phyloP scores from a whole-genome alignment of 192 early-diverging fungal species.

The Coemansia aciculifera region DNA sequence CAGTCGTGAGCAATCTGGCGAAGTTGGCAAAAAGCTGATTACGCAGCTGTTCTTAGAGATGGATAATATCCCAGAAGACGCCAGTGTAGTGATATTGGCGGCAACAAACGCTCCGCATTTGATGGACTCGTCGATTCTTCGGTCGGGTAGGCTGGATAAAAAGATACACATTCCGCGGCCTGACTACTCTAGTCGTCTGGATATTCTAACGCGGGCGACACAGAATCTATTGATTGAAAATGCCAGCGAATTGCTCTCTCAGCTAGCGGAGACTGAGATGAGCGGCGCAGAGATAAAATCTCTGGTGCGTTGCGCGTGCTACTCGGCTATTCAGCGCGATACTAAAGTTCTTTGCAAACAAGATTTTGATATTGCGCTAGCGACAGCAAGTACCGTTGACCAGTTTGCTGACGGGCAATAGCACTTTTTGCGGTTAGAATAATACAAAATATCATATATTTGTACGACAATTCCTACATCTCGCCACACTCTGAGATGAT shows the following conservation, averaged over 20 bases:
- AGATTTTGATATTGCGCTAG: constrained; percentile 23
- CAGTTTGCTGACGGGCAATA: background rate
- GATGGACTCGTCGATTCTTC: constrained; percentile 75
- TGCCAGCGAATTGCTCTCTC: background rate
- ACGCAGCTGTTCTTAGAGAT: constrained; percentile 79
- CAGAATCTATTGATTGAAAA: constrained; percentile 30
- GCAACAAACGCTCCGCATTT: constrained; percentile 81
- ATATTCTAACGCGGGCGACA: constrained; percentile 62
- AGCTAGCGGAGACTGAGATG: constrained; percentile 23
- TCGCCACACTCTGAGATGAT: constrained; percentile 88
- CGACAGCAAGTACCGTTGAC: background rate
- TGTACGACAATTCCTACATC: constrained; percentile 53
- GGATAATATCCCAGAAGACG: constrained; percentile 61
- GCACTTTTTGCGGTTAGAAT: background rate
- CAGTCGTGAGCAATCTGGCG: constrained; percentile 63
- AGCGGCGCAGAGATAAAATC: constrained; percentile 47
- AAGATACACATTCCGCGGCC: constrained; percentile 72
- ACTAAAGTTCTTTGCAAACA: constrained; percentile 5
- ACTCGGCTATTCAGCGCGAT: constrained; percentile 34
- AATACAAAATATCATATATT: background rate
- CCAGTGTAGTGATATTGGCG: constrained; percentile 72
- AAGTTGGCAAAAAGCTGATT: constrained; percentile 72
- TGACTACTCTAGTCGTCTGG: constrained; percentile 54
- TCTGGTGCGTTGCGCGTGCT: constrained; percentile 39
- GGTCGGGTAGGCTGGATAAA: constrained; percentile 86